Evolutionary conservation across 176 grass and related monocot genomes (phyloP), one percentile per base, ranked within the genome.

Genomic region (Urochloa ruziziensis): DNA sequence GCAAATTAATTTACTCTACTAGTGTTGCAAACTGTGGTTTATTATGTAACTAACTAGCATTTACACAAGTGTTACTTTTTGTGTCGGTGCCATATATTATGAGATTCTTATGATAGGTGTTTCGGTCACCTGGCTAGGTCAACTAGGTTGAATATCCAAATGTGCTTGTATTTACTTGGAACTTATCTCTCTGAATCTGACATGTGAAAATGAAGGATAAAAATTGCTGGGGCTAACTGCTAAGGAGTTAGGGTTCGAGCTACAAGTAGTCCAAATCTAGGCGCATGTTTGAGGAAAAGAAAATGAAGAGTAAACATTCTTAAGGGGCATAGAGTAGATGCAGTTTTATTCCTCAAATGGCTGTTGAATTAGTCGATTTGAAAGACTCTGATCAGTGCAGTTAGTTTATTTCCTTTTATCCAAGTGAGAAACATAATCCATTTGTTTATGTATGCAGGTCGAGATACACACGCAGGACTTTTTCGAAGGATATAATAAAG

Each of bases 401-500:
- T 40, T 42, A 61, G 69, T 74, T 62, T 25, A 37, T 46, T 57
- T 73, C 16, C 4, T 8, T 78, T 70, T 82, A 35, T 56, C 35
- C 13, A 62, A 76, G 33, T 56, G 52, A 71, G 32, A 37, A 82
- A 80, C 3, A 18, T 88, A 75, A 84, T 43, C 0, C 59, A 37
- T 80, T 27, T 84, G 27, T 81, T 64, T 62, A 18, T 56, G 27
- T 62, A 37, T 86, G 49, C 46, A 97, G 94, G 90, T 89, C 1
- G 70, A 83, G 70, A 89, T 93, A 85, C 21, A 73, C 56, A 76
- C 60, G 16, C 2, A 80, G 18, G 73, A 87, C 12, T 97, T 97
- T 59, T 93, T 97, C 42, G 30, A 80, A 28, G 86, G 94, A 33
- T 97, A 97, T 75, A 73, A 46, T 47, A 17, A 67, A 36, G 94